phyloP scores from a whole-genome alignment of 257 asterid species.

The Thymus mandschuricus region DNA sequence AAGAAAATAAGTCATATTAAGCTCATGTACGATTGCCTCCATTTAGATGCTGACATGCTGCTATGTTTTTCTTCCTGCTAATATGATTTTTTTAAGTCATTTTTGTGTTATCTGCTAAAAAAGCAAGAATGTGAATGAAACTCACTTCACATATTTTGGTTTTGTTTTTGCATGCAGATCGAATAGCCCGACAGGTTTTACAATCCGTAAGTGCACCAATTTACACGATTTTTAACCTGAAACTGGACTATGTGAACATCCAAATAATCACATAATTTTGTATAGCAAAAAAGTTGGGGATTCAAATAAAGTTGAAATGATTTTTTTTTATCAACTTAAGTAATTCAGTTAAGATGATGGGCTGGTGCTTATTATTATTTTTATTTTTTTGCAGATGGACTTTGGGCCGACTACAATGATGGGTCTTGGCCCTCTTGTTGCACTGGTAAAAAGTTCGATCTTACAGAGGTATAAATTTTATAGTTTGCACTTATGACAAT shows the following conservation, averaged over 20 bases:
- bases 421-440: conserved; percentile 97
- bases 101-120: background rate
- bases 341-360: conserved; percentile 17
- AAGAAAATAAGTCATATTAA: background rate
- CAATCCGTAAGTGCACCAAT: conserved; percentile 71
- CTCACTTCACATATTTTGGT: conserved; percentile 28
- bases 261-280: background rate
- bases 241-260: conserved; percentile 7
- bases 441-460: conserved; percentile 61
- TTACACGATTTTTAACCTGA: conserved; percentile 19
- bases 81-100: conserved; percentile 1
- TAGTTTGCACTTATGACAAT: conserved; percentile 14
- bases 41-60: background rate
- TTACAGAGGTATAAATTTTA: conserved; percentile 52
- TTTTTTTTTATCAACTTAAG: conserved; percentile 8
- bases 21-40: conserved; percentile 16
- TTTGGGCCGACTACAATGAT: conserved; percentile 90
- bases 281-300: conserved; percentile 11
- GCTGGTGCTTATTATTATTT: too few relatives aligned
- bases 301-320: background rate
- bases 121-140: conserved; percentile 23
- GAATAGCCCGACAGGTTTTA: conserved; percentile 61
- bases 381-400: conserved; percentile 73
- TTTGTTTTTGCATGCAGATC: conserved; percentile 59
- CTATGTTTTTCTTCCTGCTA: conserved; percentile 10